phyloP scores from a whole-genome alignment of 2,329 filamentous ascomycete species.

The Coniella lustricola region DNA sequence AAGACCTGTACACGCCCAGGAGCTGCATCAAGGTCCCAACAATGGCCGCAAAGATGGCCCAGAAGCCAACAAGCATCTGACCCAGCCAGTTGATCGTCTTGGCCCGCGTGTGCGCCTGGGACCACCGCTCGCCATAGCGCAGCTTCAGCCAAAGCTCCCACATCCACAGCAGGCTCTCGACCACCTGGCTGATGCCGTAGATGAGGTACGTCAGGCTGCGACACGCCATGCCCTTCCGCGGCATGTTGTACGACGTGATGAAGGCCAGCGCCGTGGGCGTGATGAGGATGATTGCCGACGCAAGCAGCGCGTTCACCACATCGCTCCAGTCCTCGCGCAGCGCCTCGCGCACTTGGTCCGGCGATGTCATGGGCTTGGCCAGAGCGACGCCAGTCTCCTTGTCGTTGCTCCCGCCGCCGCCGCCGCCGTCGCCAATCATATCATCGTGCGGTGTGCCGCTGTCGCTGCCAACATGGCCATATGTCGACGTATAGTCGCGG shows the following conservation, averaged over 20 bases:
- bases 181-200: conserved; percentile 23
- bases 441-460: too few relatives aligned
- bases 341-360: background rate
- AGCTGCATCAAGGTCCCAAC: conserved; percentile 22
- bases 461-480: background rate
- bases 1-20: conserved; percentile 21
- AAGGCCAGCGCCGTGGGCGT: conserved; percentile 26
- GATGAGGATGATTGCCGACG: conserved; percentile 1
- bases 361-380: background rate
- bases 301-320: background rate
- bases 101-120: conserved; percentile 19
- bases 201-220: conserved; percentile 20
- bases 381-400: too few relatives aligned
- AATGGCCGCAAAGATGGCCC: conserved; percentile 27
- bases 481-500: background rate
- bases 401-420: background rate
- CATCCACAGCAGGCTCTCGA: conserved; percentile 25
- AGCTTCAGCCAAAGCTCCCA: conserved; percentile 22
- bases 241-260: conserved; percentile 26
- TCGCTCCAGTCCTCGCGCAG: background rate
- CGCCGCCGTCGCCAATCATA: too few relatives aligned
- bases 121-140: conserved; percentile 22
- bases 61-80: conserved; percentile 25
- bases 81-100: conserved; percentile 25
- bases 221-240: conserved; percentile 20